Conservation (phyloP, 352 stramenopile genomes). For the Globisporangium canariense region DNA sequence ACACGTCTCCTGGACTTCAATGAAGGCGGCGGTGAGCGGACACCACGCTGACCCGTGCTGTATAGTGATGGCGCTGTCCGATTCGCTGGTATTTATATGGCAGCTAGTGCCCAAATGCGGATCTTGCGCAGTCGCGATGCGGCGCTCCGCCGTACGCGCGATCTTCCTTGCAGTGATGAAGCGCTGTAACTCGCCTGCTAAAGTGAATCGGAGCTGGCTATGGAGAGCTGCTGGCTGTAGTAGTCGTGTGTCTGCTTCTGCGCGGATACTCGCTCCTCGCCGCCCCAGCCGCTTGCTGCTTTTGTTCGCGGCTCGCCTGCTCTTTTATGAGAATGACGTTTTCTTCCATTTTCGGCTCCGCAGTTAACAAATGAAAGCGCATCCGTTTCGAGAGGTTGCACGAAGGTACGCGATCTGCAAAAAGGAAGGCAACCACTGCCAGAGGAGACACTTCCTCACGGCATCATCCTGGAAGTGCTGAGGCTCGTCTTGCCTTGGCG, state of each 20-base stretch:
- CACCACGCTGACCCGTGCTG: neutral
- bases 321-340: conserved; percentile 1
- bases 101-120: neutral
- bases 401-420: conserved; percentile 21
- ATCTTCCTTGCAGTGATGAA: neutral
- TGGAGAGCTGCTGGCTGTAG: neutral
- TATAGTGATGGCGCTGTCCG: neutral
- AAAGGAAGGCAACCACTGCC: neutral
- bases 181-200: neutral
- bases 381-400: conserved; percentile 22
- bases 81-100: conserved; percentile 11
- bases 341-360: conserved; percentile 25
- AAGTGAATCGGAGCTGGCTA: no score
- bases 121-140: conserved; percentile 6
- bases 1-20: neutral
- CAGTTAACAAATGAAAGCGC: conserved; percentile 14
- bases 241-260: neutral
- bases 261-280: neutral
- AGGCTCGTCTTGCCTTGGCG: no score
- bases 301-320: neutral
- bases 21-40: neutral
- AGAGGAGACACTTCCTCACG: no score
- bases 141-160: neutral
- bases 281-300: neutral
- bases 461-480: no score